These are phyloP conservation scores for Corymbia calophylla DNA, from an alignment of 441 rosid genomes.

Conservation along the genomic window DNA sequence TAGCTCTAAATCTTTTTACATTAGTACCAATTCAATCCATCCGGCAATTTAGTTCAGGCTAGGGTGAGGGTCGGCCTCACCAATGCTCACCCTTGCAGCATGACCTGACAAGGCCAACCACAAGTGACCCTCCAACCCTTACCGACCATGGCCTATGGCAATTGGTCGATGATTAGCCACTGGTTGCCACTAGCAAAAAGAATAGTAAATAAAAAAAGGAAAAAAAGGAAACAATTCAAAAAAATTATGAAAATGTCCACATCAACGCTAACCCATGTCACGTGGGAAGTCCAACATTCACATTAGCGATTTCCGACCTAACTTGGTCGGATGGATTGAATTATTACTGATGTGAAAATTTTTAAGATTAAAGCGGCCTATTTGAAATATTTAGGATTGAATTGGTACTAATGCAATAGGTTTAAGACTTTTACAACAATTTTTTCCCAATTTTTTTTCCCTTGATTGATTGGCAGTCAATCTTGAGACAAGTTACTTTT, in stretches of 20 bases:
- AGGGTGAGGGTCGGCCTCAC: not conserved
- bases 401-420: not conserved
- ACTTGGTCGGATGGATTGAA: fast-evolving
- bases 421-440: no score
- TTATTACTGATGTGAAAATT: fast-evolving
- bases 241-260: no score
- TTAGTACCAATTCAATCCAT: no score
- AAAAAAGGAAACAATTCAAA: no score
- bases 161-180: fast-evolving
- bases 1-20: no score
- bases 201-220: no score
- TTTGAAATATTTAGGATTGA: no score
- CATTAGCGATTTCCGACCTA: fast-evolving
- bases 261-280: not conserved
- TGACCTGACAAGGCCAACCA: not conserved
- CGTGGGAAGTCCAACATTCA: fast-evolving
- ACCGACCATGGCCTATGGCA: not conserved
- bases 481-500: no score
- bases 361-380: not conserved
- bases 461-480: no score
- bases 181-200: fast-evolving
- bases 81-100: not conserved
- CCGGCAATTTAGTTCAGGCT: not conserved
- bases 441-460: not conserved
- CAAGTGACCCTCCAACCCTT: not conserved